phyloP scores from a whole-genome alignment of 768 basidiomycete genomes.

The Leucogyrophana mollusca region DNA sequence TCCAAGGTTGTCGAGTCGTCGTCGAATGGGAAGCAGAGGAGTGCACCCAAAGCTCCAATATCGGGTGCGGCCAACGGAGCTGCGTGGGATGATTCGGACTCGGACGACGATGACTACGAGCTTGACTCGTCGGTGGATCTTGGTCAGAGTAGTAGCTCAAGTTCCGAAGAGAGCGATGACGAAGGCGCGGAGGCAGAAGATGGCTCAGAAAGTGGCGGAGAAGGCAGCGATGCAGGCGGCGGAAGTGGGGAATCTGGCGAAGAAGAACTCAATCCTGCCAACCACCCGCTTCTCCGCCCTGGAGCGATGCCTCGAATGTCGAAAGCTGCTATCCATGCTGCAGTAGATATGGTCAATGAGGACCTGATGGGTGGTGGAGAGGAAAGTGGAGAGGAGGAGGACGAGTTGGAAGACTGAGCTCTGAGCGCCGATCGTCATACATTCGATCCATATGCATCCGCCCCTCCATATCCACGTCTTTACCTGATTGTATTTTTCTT shows the following conservation, averaged over 20 bases:
- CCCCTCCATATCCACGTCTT: too few species aligned
- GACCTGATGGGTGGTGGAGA: slow-evolving; percentile 44
- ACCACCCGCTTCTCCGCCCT: slow-evolving; percentile 62
- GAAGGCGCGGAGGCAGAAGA: slow-evolving; percentile 10
- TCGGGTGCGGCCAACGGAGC: slow-evolving; percentile 18
- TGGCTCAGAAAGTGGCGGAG: slow-evolving; percentile 10
- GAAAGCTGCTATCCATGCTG: slow-evolving; percentile 64
- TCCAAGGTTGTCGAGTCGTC: slow-evolving; percentile 1
- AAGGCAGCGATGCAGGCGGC: slow-evolving; percentile 29
- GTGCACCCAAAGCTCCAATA: slow-evolving; percentile 1
- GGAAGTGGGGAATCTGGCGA: slow-evolving; percentile 37
- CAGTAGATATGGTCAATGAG: slow-evolving; percentile 57
- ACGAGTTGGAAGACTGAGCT: slow-evolving; percentile 52
- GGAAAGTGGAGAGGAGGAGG: slow-evolving; percentile 38
- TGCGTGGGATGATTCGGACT: slow-evolving; percentile 32
- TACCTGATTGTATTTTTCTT: too few species aligned
- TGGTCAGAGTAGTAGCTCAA: slow-evolving; percentile 41
- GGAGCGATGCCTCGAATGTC: slow-evolving; percentile 72
- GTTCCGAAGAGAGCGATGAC: slow-evolving; percentile 31
- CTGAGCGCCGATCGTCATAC: too few species aligned
- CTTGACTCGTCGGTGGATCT: slow-evolving; percentile 39
- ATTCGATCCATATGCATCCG: too few species aligned
- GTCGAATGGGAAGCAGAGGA: slow-evolving; percentile 6
- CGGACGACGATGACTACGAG: slow-evolving; percentile 37
- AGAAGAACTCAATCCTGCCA: slow-evolving; percentile 47